phyloP scores from a whole-genome alignment of 1,139 yeast species.

The Suhomyces taliae region DNA sequence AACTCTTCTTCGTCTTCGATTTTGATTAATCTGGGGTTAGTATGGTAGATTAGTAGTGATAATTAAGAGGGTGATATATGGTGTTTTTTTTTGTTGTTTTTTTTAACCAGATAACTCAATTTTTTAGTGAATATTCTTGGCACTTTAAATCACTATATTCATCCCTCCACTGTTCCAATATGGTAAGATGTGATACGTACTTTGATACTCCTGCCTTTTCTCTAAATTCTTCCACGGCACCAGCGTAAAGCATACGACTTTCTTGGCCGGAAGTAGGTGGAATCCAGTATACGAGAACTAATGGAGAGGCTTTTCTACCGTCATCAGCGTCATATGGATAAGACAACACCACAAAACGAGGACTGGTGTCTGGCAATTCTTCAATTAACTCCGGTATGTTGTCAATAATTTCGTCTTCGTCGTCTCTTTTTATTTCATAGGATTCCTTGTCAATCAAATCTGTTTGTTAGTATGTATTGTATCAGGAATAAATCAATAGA shows the following conservation, averaged over 20 bases:
- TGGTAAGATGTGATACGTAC: conserved; percentile 36
- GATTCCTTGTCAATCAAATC: conserved; percentile 55
- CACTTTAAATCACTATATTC: not conserved
- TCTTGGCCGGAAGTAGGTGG: conserved; percentile 84
- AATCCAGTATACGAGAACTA: conserved; percentile 78
- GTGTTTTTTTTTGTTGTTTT: too few species aligned
- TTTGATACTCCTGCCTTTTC: conserved; percentile 74
- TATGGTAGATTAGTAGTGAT: conserved; percentile 8
- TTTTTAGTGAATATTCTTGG: not conserved
- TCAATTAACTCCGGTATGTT: conserved; percentile 64
- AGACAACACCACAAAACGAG: conserved; percentile 75
- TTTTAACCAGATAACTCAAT: too few species aligned
- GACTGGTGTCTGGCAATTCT: conserved; percentile 78
- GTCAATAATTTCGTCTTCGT: conserved; percentile 42
- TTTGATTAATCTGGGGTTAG: conserved; percentile 49
- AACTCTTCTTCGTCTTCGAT: conserved; percentile 63
- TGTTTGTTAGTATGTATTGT: conserved; percentile 19
- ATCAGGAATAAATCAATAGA: not conserved
- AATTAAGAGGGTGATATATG: too few species aligned
- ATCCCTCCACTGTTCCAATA: not conserved
- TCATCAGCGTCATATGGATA: conserved; percentile 70
- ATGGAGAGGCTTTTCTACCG: conserved; percentile 72
- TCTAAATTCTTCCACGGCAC: conserved; percentile 78
- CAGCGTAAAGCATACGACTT: conserved; percentile 83
- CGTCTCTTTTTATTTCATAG: conserved; percentile 55